phyloP scores from a whole-genome alignment of 257 asterid genomes.

The Nicotiana sylvestris region DNA sequence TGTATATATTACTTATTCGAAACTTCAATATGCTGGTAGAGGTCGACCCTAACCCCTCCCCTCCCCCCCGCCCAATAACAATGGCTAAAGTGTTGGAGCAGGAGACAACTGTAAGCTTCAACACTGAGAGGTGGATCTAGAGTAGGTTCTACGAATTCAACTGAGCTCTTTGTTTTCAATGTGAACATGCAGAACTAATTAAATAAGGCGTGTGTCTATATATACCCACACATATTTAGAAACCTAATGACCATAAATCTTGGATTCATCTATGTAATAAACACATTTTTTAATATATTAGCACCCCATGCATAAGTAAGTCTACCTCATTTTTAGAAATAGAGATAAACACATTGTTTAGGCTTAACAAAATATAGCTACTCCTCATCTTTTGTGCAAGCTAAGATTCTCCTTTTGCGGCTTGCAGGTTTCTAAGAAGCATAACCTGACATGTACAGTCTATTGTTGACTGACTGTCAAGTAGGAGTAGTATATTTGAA shows the following conservation, averaged over 20 bases:
- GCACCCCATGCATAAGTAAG: neutral
- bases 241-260: neutral
- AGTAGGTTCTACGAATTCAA: neutral
- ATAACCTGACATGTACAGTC: conserved; percentile 9
- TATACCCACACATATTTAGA: neutral
- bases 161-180: neutral
- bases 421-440: neutral
- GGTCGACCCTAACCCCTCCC: neutral
- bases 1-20: neutral
- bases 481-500: neutral
- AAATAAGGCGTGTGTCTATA: neutral
- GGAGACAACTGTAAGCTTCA: neutral
- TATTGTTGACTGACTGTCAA: neutral
- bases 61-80: neutral
- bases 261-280: neutral
- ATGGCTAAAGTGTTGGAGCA: neutral
- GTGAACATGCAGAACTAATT: neutral
- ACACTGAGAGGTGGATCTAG: neutral
- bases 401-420: conserved; percentile 7
- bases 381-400: neutral
- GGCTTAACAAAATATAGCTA: neutral
- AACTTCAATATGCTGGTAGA: neutral
- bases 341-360: neutral
- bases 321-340: neutral
- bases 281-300: neutral